These are phyloP conservation scores for Thuja plicata DNA, from an alignment of 83 land plant species.

Conservation along the genomic window DNA sequence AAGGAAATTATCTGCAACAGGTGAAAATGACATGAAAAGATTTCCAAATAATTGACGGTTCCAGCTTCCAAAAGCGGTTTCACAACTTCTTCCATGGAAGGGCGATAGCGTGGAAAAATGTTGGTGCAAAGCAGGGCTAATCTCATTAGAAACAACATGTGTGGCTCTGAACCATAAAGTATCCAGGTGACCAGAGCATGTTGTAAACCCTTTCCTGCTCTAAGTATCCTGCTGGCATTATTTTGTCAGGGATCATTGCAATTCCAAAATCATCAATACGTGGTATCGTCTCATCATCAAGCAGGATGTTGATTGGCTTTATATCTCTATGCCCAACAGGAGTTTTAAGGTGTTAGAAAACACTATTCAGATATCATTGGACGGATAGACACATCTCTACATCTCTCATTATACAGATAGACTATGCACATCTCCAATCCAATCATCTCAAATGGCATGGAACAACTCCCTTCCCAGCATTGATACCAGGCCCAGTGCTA, in stretches of 20 bases:
- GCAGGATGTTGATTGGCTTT: constrained; percentile 81
- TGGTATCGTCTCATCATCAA: constrained; percentile 67
- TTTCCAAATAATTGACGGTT: neutral
- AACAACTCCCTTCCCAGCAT: too few species aligned
- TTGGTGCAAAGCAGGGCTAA: constrained; percentile 6
- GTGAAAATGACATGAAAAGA: neutral
- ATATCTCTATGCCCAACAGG: constrained; percentile 80
- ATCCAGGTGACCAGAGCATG: neutral
- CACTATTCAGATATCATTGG: too few species aligned
- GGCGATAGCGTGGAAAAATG: neutral
- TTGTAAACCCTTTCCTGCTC: constrained; percentile 8
- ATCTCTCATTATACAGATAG: constrained; percentile 72
- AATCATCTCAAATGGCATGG: too few species aligned
- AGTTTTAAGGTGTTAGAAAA: too few species aligned
- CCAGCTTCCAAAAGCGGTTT: neutral
- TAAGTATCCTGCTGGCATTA: constrained; percentile 56
- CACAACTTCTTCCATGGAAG: constrained; percentile 5
- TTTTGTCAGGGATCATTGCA: constrained; percentile 67
- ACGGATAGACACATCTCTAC: too few species aligned
- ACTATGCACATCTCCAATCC: too few species aligned
- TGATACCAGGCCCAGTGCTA: too few species aligned
- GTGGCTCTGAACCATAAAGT: neutral
- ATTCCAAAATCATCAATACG: constrained; percentile 95
- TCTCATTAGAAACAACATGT: constrained; percentile 1
- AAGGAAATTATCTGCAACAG: neutral